Evolutionary conservation across 1,284 basidiomycete genomes (phyloP).

Genomic region (Naganishia cerealis): DNA sequence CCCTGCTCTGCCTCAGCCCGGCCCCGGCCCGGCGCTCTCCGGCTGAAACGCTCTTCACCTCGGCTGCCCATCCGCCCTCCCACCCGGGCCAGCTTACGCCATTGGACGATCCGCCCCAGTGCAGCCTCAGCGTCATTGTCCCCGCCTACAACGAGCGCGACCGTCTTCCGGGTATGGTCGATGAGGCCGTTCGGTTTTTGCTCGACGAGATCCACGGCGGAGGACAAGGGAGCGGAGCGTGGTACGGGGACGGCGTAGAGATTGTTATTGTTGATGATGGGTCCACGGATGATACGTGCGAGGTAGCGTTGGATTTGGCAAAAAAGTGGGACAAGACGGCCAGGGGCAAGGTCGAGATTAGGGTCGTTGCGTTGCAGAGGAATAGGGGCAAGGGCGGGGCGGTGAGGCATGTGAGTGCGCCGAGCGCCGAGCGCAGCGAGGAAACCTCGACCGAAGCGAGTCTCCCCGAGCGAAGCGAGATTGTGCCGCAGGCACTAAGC

Average conservation of each 20-base stretch:
- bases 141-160: conserved; percentile 86
- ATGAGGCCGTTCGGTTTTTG: conserved; percentile 57
- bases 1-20: conserved; percentile 37
- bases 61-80: conserved; percentile 26
- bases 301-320: conserved; percentile 67
- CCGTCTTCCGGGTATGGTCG: conserved; percentile 78
- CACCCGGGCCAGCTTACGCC: conserved; percentile 46
- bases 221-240: neutral
- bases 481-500: no score
- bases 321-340: conserved; percentile 57
- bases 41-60: conserved; percentile 34
- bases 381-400: conserved; percentile 91
- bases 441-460: no score
- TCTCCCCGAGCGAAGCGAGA: neutral
- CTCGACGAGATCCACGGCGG: neutral
- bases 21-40: neutral
- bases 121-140: conserved; percentile 70
- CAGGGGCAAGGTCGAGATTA: conserved; percentile 56
- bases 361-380: conserved; percentile 71
- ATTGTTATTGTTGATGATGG: conserved; percentile 89
- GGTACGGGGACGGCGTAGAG: conserved; percentile 55
- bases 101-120: conserved; percentile 50
- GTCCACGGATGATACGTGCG: conserved; percentile 71
- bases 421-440: neutral
- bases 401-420: conserved; percentile 68